A percentile compares a stretch with the other conserved stretches of the same genome.
These are phyloP conservation scores for Xerocomus brunneocitrinus DNA, from an alignment of 768 basidiomycete genomes.

Conservation along the genomic window DNA sequence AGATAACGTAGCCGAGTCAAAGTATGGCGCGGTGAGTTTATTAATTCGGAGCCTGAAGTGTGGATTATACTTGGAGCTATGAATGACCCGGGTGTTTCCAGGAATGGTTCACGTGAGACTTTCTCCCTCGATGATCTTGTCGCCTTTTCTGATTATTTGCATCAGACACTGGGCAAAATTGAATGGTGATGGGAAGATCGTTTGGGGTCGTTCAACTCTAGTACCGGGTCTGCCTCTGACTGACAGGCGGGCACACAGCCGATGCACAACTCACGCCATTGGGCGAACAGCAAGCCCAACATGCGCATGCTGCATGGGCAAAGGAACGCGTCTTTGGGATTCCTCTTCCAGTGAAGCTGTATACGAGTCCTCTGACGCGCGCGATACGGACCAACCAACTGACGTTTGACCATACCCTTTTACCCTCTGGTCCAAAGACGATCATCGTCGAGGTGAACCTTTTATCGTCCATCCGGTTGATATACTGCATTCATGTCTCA, in stretches of 20 bases:
- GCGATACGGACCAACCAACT: slow-evolving; percentile 54
- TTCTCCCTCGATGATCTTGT: not conserved
- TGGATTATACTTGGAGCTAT: not conserved
- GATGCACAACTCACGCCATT: slow-evolving; percentile 52
- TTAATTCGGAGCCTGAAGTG: no score
- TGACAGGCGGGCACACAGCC: slow-evolving; percentile 4
- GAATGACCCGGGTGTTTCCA: slow-evolving; percentile 8
- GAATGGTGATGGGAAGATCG: slow-evolving; percentile 58
- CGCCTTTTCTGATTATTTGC: not conserved
- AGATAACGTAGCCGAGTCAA: slow-evolving; percentile 69
- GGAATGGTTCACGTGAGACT: slow-evolving; percentile 56
- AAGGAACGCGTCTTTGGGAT: slow-evolving; percentile 11
- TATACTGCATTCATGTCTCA: not conserved
- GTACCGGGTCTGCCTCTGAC: not conserved
- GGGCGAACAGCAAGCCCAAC: slow-evolving; percentile 53
- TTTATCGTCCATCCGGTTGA: not conserved
- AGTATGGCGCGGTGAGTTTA: slow-evolving; percentile 52
- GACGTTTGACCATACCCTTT: slow-evolving; percentile 42
- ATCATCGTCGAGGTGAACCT: slow-evolving; percentile 52
- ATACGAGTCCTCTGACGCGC: slow-evolving; percentile 50
- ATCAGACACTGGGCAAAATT: slow-evolving; percentile 58
- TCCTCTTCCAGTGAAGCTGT: slow-evolving; percentile 19
- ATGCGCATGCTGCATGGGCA: slow-evolving; percentile 14
- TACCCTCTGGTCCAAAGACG: slow-evolving; percentile 25
- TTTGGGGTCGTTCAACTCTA: slow-evolving; percentile 50